Conservation (phyloP, 179 eudicot genomes). For the Drosera spatulata region DNA sequence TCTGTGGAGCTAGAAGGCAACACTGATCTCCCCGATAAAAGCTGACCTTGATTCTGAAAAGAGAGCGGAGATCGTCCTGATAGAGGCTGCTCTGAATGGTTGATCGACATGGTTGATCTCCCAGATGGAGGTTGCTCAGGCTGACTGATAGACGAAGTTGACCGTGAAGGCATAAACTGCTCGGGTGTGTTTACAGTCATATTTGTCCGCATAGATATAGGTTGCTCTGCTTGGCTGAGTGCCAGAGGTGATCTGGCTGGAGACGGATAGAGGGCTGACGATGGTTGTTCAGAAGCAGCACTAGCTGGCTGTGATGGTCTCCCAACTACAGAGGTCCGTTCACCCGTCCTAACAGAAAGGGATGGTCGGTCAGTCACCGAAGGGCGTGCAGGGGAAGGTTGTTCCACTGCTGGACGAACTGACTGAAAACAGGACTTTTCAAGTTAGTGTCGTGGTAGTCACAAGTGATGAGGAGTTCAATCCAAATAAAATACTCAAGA, state of each 20-base stretch:
- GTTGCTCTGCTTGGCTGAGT: conserved; percentile 23
- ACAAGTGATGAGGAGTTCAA: background rate
- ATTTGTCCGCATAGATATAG: conserved; percentile 22
- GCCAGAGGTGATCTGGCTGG: conserved; percentile 26
- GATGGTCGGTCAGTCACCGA: conserved; percentile 26
- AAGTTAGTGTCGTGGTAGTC: conserved; percentile 8
- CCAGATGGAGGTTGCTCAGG: conserved; percentile 13
- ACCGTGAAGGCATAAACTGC: conserved; percentile 9
- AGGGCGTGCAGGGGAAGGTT: conserved; percentile 26
- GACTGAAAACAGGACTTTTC: conserved; percentile 29
- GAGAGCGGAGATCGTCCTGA: conserved; percentile 31
- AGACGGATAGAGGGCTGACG: conserved; percentile 21
- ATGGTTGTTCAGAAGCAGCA: conserved; percentile 16
- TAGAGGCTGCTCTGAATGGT: conserved; percentile 37
- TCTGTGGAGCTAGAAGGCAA: conserved; percentile 21
- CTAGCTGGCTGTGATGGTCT: conserved; percentile 18
- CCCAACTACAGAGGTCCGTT: conserved; percentile 23
- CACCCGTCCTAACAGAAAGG: conserved; percentile 19
- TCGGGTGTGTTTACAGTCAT: conserved; percentile 4
- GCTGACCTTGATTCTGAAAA: conserved; percentile 19
- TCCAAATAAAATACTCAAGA: conserved; percentile 2
- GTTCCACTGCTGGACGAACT: conserved; percentile 41
- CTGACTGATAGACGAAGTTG: conserved; percentile 7
- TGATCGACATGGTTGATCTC: conserved; percentile 18
- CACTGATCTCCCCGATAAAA: conserved; percentile 16